These are phyloP conservation scores for Phaeoacremonium minimum DNA, from an alignment of 2,329 filamentous ascomycete species.

Conservation along the genomic window DNA sequence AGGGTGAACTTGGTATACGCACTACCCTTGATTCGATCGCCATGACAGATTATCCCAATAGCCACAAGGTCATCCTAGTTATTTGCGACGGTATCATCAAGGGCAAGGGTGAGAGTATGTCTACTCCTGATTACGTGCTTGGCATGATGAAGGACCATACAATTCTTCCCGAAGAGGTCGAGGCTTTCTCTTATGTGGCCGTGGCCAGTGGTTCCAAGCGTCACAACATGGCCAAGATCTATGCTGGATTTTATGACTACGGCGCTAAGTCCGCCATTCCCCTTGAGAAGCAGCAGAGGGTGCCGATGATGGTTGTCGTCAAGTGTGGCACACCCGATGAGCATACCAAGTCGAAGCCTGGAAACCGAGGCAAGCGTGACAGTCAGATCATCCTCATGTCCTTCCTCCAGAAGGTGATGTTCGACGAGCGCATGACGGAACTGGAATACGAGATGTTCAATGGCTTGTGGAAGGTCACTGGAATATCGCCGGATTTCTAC, in stretches of 20 bases:
- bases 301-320: constrained; percentile 95
- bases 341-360: constrained; percentile 75
- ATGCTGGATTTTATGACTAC: constrained; percentile 97
- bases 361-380: constrained; percentile 97
- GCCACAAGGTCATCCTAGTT: constrained; percentile 93
- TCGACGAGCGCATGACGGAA: constrained; percentile 99
- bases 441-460: constrained; percentile 99
- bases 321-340: constrained; percentile 95
- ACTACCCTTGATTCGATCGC: constrained; percentile 95
- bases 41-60: constrained; percentile 98
- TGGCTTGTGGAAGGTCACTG: constrained; percentile 96
- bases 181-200: constrained; percentile 92
- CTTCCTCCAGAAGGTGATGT: constrained; percentile 99
- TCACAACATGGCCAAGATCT: constrained; percentile 99
- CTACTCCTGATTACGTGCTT: constrained; percentile 86
- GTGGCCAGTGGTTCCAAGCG: constrained; percentile 93
- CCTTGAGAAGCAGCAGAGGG: constrained; percentile 84
- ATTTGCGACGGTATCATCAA: constrained; percentile 98
- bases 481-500: constrained; percentile 97
- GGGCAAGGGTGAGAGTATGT: constrained; percentile 79
- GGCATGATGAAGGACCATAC: constrained; percentile 94
- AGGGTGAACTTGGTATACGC: constrained; percentile 86
- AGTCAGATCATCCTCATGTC: constrained; percentile 99
- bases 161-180: constrained; percentile 73
- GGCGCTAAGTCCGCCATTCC: constrained; percentile 77